phyloP scores from a whole-genome alignment of 441 rosid genomes.

The Cnidoscolus chayamansa region DNA sequence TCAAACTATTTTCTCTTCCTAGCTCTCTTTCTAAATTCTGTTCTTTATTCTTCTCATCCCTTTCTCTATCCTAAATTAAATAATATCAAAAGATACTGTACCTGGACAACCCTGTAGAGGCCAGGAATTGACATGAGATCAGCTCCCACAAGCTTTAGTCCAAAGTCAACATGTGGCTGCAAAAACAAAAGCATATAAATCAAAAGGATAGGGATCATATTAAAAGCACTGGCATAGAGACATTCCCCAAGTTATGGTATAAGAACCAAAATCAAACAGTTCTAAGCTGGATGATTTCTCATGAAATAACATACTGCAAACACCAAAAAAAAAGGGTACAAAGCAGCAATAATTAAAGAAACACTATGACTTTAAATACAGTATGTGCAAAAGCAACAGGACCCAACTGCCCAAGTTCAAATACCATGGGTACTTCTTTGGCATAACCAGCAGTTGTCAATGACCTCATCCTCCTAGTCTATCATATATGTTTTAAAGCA shows the following conservation, averaged over 20 bases:
- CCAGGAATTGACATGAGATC: slow-evolving; percentile 99
- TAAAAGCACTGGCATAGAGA: background rate
- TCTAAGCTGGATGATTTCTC: background rate
- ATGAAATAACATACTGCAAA: background rate
- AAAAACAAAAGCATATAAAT: slow-evolving; percentile 19
- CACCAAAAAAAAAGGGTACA: background rate
- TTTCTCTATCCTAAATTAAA: too few relatives aligned
- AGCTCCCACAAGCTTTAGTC: slow-evolving; percentile 88
- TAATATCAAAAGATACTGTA: slow-evolving; percentile 16
- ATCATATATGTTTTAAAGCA: background rate
- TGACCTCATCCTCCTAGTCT: background rate
- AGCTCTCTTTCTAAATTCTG: too few relatives aligned
- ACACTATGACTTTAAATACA: background rate
- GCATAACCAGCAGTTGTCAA: background rate
- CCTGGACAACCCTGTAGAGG: slow-evolving; percentile 91
- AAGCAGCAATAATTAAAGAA: too few relatives aligned
- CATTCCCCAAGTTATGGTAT: background rate
- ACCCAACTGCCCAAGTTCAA: background rate
- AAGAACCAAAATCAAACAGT: background rate
- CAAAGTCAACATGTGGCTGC: slow-evolving; percentile 98
- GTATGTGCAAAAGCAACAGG: background rate
- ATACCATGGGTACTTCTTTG: background rate
- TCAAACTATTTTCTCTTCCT: too few relatives aligned
- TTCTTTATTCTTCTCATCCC: too few relatives aligned
- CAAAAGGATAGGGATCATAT: background rate